Evolutionary conservation across 2,329 filamentous ascomycete genomes (phyloP).

Genomic region (Fusarium dimerum): DNA sequence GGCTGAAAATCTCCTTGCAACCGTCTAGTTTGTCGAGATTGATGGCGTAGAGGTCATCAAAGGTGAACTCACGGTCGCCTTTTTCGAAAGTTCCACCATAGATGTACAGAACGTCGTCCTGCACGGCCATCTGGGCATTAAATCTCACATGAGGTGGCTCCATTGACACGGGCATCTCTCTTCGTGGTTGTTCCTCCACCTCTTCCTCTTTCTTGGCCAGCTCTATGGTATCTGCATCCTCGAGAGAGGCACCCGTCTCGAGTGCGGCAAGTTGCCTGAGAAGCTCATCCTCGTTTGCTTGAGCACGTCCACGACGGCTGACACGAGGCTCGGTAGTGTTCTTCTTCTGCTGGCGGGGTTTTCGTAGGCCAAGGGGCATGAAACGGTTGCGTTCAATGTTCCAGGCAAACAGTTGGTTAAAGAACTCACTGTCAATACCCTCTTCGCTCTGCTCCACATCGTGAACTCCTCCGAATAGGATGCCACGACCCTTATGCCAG

Average conservation of each 20-base stretch:
- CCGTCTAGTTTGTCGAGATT: conserved; percentile 95
- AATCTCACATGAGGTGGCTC: conserved; percentile 90
- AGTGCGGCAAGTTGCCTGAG: conserved; percentile 83
- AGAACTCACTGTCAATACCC: conserved; percentile 96
- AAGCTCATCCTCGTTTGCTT: conserved; percentile 90
- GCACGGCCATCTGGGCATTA: conserved; percentile 86
- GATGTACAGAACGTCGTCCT: conserved; percentile 90
- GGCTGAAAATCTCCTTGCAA: conserved; percentile 85
- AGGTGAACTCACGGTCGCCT: conserved; percentile 91
- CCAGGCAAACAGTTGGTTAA: conserved; percentile 89
- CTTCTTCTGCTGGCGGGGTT: conserved; percentile 68
- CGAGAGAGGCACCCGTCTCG: conserved; percentile 70
- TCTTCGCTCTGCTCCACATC: conserved; percentile 91
- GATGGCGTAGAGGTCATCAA: conserved; percentile 91
- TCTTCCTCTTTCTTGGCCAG: conserved; percentile 53
- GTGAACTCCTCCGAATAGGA: conserved; percentile 92
- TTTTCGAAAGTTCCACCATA: conserved; percentile 96
- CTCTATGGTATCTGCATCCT: conserved; percentile 51
- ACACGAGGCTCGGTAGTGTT: conserved; percentile 52
- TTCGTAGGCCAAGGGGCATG: conserved; percentile 78
- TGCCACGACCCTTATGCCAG: conserved; percentile 88
- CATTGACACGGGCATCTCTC: conserved; percentile 67
- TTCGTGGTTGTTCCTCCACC: conserved; percentile 57
- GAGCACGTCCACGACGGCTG: conserved; percentile 70
- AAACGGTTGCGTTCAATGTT: conserved; percentile 95